Base-by-base conservation (phyloP, 2,329 filamentous ascomycete species). In the Pezicula carpinea region DNA sequence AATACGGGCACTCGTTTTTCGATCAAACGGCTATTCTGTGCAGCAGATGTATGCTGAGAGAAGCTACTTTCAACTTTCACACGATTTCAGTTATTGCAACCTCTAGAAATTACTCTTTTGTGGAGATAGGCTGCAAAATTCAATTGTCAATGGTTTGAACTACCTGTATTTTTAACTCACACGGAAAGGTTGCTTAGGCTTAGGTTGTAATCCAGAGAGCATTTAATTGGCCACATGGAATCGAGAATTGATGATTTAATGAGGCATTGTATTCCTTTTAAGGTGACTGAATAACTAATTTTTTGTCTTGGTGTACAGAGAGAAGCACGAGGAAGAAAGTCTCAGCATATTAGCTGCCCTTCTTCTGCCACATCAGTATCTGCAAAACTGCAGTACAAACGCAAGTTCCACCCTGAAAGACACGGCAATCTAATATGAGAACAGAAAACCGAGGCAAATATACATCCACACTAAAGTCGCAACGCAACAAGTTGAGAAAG, bases 221-320 rank as follows among this genome's bases (percentile, higher is more conserved):
- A 26, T 26, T 26, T 26, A 6, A 6, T 26, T 26, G 6, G 23
- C 11, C 23, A 26, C 23, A 26, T 6, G 23, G 6, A 6, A 4
- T 5, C 23, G 3, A 6, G 13, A 35, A 5, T 6, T 14, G 7
- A 10, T 15, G 7, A 35, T 35, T 35, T 35, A 18, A 35, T 35
- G 8, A 35, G 5, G 11, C 33, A 35, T 13, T 35, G 39, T 56
- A 56, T 61, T 59, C 43, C 43, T 50, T 61, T 63, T 61, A 18
- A 59, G 60, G 48, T 59, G 60, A 59, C 60, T 64, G 62, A 50
- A 60, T 63, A 61, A 63, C 53, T 61, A 60, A 62, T 53, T 49
- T 56, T 54, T 57, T 48, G 35, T 41, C 46, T 53, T 53, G 39
- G 35, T 44, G 47, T 41, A 39, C 39, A 52, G 38, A 43, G 59